phyloP scores from a whole-genome alignment of 441 rosid genomes.

The Brassica balearica region DNA sequence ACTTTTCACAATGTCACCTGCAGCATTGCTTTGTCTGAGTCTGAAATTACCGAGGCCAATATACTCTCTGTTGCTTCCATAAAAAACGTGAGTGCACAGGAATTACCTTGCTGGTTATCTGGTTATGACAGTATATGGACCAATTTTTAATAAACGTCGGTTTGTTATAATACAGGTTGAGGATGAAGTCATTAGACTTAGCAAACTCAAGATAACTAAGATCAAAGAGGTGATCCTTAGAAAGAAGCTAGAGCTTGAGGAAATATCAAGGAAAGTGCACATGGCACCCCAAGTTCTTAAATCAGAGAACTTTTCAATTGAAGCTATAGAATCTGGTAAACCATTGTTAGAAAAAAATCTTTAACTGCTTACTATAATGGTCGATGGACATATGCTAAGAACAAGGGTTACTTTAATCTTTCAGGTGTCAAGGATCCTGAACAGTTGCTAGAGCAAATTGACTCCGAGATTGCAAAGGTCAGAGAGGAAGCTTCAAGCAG shows the following conservation, averaged over 20 bases:
- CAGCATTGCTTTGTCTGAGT: conserved; percentile 68
- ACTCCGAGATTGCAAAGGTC: conserved; percentile 66
- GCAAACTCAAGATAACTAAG: conserved; percentile 74
- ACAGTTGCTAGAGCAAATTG: conserved; percentile 64
- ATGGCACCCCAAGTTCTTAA: conserved; percentile 56
- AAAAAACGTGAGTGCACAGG: conserved; percentile 58
- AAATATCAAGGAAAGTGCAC: conserved; percentile 76
- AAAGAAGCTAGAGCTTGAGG: conserved; percentile 81
- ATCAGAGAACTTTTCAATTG: conserved; percentile 53
- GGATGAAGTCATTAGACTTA: conserved; percentile 77
- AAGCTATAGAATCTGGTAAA: conserved; percentile 80
- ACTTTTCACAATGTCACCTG: conserved; percentile 65
- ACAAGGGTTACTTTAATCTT: conserved; percentile 13
- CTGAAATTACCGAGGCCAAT: conserved; percentile 68
- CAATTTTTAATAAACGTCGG: not conserved
- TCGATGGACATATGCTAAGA: not conserved
- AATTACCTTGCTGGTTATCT: not conserved
- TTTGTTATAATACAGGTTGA: conserved; percentile 58
- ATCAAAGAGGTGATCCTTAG: conserved; percentile 80
- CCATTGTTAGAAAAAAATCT: too few species aligned
- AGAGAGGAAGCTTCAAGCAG: conserved; percentile 79
- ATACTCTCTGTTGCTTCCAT: conserved; percentile 64
- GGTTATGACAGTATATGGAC: not conserved
- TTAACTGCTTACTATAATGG: conserved; percentile 4
- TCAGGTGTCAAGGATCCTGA: conserved; percentile 68